These are phyloP conservation scores for Daedaleopsis sinensis DNA, from an alignment of 768 basidiomycete genomes.

Conservation along the genomic window DNA sequence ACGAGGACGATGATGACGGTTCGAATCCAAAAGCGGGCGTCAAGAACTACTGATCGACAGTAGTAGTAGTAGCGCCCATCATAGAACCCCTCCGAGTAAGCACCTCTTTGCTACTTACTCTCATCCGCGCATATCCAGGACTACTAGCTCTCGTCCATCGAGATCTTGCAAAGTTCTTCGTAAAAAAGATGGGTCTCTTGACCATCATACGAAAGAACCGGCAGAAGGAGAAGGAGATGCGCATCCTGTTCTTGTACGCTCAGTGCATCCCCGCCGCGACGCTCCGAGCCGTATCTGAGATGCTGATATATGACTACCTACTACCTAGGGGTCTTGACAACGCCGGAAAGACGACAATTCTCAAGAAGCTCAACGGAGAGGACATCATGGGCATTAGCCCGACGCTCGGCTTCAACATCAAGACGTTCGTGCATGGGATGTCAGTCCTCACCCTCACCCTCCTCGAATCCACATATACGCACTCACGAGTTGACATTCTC, in stretches of 20 bases:
- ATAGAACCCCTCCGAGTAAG: no score
- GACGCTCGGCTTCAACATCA: slow-evolving; percentile 98
- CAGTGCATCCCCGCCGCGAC: not conserved
- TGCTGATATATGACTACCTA: not conserved
- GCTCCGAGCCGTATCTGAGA: no score
- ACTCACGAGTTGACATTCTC: not conserved
- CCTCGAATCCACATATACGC: no score
- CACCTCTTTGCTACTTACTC: no score
- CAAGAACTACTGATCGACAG: no score
- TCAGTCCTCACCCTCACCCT: slow-evolving; percentile 39
- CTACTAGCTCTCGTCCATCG: no score
- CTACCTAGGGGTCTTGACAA: slow-evolving; percentile 90
- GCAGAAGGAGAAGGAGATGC: slow-evolving; percentile 95
- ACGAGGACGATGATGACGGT: slow-evolving; percentile 36
- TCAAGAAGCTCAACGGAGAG: slow-evolving; percentile 93
- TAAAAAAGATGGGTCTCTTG: slow-evolving; percentile 72
- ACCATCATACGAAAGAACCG: slow-evolving; percentile 97
- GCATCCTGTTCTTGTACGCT: slow-evolving; percentile 86
- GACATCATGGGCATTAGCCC: slow-evolving; percentile 88
- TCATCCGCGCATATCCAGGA: no score
- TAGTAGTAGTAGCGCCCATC: no score
- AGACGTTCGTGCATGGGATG: slow-evolving; percentile 92
- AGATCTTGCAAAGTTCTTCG: no score
- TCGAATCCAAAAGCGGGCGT: no score
- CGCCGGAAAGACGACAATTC: slow-evolving; percentile 97